Conservation (phyloP, 148 eudicot species). For the Simmondsia chinensis region DNA sequence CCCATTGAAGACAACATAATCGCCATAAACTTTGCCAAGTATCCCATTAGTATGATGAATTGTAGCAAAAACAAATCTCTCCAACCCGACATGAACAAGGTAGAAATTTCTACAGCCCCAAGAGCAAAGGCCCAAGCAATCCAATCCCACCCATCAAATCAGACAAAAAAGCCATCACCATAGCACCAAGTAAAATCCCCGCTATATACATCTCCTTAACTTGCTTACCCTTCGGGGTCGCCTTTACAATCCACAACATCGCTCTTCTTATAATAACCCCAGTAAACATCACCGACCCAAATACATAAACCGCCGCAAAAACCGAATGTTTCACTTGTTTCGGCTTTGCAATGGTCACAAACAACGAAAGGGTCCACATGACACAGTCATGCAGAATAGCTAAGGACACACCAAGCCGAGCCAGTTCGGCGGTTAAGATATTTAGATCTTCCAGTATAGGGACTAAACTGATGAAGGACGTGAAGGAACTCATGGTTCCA, state of each 20-base stretch:
- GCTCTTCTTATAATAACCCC: background rate
- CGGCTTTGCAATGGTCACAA: background rate
- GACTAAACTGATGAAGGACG: conserved; percentile 8
- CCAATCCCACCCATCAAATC: no score
- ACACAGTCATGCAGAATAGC: conserved; percentile 2
- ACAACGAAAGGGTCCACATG: conserved; percentile 1
- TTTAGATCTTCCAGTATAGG: conserved; percentile 12
- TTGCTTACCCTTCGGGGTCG: conserved; percentile 12
- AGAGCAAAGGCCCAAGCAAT: conserved; percentile 9
- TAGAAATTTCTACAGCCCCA: no score
- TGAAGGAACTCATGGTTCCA: conserved; percentile 1
- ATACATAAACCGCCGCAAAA: background rate
- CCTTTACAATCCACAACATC: background rate
- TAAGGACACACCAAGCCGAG: conserved; percentile 13
- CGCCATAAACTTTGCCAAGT: conserved; percentile 5
- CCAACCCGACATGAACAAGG: background rate
- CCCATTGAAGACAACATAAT: background rate
- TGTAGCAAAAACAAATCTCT: background rate
- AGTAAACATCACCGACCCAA: background rate
- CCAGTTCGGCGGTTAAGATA: conserved; percentile 14
- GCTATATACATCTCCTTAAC: conserved; percentile 11
- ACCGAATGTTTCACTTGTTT: background rate
- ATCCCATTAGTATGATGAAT: conserved; percentile 3
- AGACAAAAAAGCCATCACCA: conserved; percentile 1
- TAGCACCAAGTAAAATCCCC: background rate